Conservation (phyloP, 257 asterid genomes). For the Solanum chmielewskii region DNA sequence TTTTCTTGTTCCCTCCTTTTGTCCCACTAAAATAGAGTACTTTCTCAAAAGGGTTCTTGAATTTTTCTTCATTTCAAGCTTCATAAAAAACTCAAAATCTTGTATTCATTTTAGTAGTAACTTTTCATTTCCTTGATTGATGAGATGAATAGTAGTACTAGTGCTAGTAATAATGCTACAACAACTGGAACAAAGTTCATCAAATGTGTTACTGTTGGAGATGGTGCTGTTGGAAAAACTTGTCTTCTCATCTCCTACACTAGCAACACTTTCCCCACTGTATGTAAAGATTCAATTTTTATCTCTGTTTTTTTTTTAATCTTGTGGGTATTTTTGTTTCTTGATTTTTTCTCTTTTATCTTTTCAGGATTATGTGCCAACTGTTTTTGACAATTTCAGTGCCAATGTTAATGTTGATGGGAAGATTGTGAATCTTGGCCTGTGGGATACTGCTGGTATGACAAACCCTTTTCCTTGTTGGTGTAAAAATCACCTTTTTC, state of each 20-base stretch:
- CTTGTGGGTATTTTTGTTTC: not conserved
- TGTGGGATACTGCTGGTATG: constrained; percentile 34
- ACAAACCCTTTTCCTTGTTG: not conserved
- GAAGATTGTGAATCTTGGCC: constrained; percentile 22
- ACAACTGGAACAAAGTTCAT: constrained; percentile 18
- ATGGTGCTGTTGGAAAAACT: constrained; percentile 36
- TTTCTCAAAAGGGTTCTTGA: not conserved
- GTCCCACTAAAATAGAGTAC: not conserved
- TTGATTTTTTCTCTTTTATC: not conserved
- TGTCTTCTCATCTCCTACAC: constrained; percentile 35
- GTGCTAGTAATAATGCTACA: constrained; percentile 5
- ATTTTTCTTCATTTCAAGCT: not conserved
- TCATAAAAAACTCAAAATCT: not conserved
- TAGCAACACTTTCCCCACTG: constrained; percentile 29
- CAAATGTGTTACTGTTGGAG: constrained; percentile 34
- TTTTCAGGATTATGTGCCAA: constrained; percentile 29
- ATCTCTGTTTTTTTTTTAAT: not conserved
- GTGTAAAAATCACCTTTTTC: not conserved
- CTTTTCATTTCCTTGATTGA: not conserved
- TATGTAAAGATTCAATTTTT: not conserved
- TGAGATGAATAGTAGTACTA: constrained; percentile 1
- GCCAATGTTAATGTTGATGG: constrained; percentile 31
- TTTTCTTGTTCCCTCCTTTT: constrained; percentile 1
- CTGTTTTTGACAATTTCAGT: constrained; percentile 34
- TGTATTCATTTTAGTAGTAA: not conserved